Base-by-base conservation (phyloP, 23 red algal genomes). In the Chondrus crispus region DNA sequence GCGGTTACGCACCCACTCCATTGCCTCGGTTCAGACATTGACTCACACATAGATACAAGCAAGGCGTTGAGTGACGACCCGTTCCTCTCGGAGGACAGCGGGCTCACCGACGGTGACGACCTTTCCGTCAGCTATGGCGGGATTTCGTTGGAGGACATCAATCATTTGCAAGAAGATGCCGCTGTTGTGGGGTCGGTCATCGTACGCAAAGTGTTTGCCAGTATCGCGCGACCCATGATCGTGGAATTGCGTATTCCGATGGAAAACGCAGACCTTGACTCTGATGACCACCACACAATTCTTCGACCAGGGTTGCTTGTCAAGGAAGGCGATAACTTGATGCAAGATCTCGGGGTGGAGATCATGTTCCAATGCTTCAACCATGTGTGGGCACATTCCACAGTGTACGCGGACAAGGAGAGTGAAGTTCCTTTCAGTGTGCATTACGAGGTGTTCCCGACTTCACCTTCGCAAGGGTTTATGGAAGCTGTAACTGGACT, bases 161-260 rank as follows among this genome's bases (percentile, higher is more conserved):
- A 93, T 30, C 47, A 76, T 41, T 20, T 86, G 5, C 64, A 84
- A 22, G 42, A 73, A 72, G 82, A 86, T 49, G 80, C 50, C 36
- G 80, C 82, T 18, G 81, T 93, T 9, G 73, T 94, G 13, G 82
- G 81, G 2, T 88, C 82, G 52, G 92, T 81, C 28, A 46, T 87
- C 26, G 85, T 95, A 2, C 64, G 76, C 74, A 95, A 95, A 54
- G 93, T 95, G 12, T 95, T 95, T 48, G 74, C 93, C 10, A 84
- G 75, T 71, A 90, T 95, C 46, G 93, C 93, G n/a, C 72, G 93
- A 36, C 93, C 93, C 16, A 94, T 94, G 92, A 94, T 94, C 29
- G 83, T 94, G 16, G 50, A 94, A 45, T 54, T 94, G 29, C 69
- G 92, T 28, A 62, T 72, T 14, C 64, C 82, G 4, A 54, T 72